Evolutionary conservation across 1,284 basidiomycete genomes (phyloP).

Genomic region (Malassezia sp.): DNA sequence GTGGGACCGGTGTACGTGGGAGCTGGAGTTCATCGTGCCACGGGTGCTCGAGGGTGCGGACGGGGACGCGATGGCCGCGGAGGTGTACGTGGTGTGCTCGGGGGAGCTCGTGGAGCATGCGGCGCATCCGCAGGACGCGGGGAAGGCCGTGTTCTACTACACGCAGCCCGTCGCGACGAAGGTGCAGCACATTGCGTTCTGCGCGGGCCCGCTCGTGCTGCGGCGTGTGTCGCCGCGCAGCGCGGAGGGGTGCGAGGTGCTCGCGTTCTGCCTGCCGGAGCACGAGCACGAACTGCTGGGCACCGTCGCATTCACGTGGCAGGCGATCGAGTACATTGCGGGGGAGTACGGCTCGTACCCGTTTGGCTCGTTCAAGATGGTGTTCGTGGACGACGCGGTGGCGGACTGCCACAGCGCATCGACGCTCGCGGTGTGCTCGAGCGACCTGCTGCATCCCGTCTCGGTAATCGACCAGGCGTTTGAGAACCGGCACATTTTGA

Average conservation of each 20-base stretch:
- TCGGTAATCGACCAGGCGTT: conserved; percentile 86
- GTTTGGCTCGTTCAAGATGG: conserved; percentile 78
- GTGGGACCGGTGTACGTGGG: conserved; percentile 97
- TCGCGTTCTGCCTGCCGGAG: conserved; percentile 85
- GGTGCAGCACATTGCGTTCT: conserved; percentile 88
- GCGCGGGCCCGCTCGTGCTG: conserved; percentile 73
- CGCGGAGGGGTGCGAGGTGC: conserved; percentile 62
- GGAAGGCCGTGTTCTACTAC: conserved; percentile 89
- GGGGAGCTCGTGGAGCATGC: conserved; percentile 58
- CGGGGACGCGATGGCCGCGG: conserved; percentile 5
- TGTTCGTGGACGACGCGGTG: conserved; percentile 78
- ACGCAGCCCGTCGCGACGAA: conserved; percentile 77
- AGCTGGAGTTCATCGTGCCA: conserved; percentile 90
- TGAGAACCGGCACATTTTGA: conserved; percentile 73
- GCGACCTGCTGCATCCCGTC: conserved; percentile 74
- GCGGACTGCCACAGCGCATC: conserved; percentile 63
- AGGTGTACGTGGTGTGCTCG: conserved; percentile 69
- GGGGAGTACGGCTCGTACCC: conserved; percentile 93
- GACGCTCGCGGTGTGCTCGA: conserved; percentile 67
- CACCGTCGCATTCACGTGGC: conserved; percentile 65
- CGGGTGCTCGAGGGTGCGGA: conserved; percentile 49
- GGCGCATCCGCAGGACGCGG: conserved; percentile 81
- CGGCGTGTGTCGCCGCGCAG: conserved; percentile 18
- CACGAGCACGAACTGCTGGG: conserved; percentile 59
- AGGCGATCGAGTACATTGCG: conserved; percentile 81